phyloP scores from a whole-genome alignment of 2,329 filamentous ascomycete species.

The Pseudogymnoascus pannorum region DNA sequence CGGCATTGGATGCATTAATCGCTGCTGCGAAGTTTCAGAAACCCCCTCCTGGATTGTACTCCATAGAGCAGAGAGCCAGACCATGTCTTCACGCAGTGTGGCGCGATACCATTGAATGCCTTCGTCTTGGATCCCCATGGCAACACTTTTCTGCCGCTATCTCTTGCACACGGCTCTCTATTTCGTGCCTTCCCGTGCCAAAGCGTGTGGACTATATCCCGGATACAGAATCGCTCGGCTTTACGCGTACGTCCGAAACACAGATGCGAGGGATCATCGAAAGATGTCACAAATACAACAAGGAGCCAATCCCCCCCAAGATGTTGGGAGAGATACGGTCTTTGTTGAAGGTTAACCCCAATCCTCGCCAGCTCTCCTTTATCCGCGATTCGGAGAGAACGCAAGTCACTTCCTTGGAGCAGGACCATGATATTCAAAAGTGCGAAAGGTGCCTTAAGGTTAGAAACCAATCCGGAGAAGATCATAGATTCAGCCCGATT shows the following conservation, averaged over 20 bases:
- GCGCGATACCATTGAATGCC: slow-evolving; percentile 11
- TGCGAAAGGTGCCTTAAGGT: slow-evolving; percentile 10
- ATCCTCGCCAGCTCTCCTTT: slow-evolving; percentile 12
- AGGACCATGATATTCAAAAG: slow-evolving; percentile 10
- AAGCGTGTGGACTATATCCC: slow-evolving; percentile 10
- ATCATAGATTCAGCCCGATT: slow-evolving; percentile 7
- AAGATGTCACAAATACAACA: slow-evolving; percentile 12
- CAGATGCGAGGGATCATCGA: slow-evolving; percentile 12
- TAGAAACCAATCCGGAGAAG: slow-evolving; percentile 10
- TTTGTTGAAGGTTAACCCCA: slow-evolving; percentile 3
- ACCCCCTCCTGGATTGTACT: slow-evolving; percentile 9
- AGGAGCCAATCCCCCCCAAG: slow-evolving; percentile 8
- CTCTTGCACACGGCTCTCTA: slow-evolving; percentile 12
- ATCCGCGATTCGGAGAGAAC: slow-evolving; percentile 12
- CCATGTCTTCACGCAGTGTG: slow-evolving; percentile 10
- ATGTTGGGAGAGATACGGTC: neutral
- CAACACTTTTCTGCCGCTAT: slow-evolving; percentile 12
- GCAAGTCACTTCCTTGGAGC: slow-evolving; percentile 10
- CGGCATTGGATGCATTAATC: slow-evolving; percentile 12
- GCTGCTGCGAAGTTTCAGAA: slow-evolving; percentile 10
- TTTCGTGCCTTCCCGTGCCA: slow-evolving; percentile 11
- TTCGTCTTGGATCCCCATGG: slow-evolving; percentile 13
- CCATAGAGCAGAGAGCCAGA: slow-evolving; percentile 10
- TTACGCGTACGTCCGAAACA: slow-evolving; percentile 9
- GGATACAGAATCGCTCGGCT: slow-evolving; percentile 10